These are phyloP conservation scores for Pulveroboletus sp. DNA, from an alignment of 768 basidiomycete genomes.

Conservation along the genomic window DNA sequence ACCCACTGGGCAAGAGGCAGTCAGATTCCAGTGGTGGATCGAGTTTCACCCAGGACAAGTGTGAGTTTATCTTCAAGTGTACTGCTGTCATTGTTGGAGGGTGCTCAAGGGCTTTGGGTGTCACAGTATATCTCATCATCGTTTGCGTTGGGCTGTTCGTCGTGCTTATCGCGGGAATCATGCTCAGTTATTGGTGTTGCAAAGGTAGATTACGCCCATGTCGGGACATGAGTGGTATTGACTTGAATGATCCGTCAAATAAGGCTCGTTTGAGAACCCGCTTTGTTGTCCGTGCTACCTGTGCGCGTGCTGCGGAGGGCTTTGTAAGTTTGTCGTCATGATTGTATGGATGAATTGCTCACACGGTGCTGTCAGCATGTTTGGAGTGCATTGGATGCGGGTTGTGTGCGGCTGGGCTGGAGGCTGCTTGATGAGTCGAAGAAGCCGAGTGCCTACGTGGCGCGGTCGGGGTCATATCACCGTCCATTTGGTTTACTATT, in stretches of 20 bases:
- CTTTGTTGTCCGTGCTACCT: slow-evolving; percentile 67
- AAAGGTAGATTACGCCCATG: slow-evolving; percentile 33
- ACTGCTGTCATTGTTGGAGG: background rate
- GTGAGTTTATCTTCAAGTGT: slow-evolving; percentile 28
- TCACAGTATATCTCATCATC: slow-evolving; percentile 56
- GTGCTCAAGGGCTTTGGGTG: background rate
- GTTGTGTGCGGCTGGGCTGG: slow-evolving; percentile 51
- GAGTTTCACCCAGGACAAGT: slow-evolving; percentile 38
- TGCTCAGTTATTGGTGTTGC: slow-evolving; percentile 66
- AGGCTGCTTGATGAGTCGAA: slow-evolving; percentile 8
- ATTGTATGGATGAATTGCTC: background rate
- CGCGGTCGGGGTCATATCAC: too few relatives aligned
- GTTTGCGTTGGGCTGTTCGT: slow-evolving; percentile 60
- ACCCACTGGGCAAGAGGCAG: slow-evolving; percentile 26
- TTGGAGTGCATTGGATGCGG: slow-evolving; percentile 69
- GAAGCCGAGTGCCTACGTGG: too few relatives aligned
- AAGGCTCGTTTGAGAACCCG: slow-evolving; percentile 57
- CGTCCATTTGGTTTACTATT: too few relatives aligned
- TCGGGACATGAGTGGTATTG: background rate
- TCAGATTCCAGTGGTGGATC: slow-evolving; percentile 14
- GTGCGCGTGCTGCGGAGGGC: slow-evolving; percentile 67
- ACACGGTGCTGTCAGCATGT: slow-evolving; percentile 40
- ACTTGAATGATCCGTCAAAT: background rate
- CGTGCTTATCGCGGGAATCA: slow-evolving; percentile 48
- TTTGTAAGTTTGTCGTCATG: slow-evolving; percentile 39